phyloP scores from a whole-genome alignment of 1,284 basidiomycete species.

The Phaffia rhodozyma region DNA sequence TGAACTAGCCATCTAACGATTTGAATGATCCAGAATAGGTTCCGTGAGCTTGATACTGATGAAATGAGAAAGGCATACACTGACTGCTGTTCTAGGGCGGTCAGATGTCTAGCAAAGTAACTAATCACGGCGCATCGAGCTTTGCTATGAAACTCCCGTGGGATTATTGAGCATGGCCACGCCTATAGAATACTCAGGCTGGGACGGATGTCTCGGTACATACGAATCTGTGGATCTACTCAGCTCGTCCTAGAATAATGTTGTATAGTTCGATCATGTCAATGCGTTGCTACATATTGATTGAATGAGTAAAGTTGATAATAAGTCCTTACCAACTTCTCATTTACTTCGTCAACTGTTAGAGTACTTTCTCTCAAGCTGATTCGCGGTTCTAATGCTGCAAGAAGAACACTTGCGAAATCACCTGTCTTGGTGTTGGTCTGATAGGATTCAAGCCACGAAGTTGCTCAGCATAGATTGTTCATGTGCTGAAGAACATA shows the following conservation, averaged over 20 bases:
- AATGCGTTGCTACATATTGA: too few species aligned
- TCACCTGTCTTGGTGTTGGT: conserved; percentile 36
- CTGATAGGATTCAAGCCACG: not conserved
- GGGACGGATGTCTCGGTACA: conserved; percentile 27
- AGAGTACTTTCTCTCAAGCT: too few species aligned
- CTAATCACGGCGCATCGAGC: too few species aligned
- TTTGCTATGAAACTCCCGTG: not conserved
- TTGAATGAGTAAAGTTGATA: too few species aligned
- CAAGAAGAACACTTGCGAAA: too few species aligned
- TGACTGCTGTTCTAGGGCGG: conserved; percentile 7
- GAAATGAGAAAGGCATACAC: not conserved
- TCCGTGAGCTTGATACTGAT: not conserved
- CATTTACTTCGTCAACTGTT: too few species aligned
- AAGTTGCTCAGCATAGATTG: conserved; percentile 5
- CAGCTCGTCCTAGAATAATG: too few species aligned
- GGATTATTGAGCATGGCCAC: not conserved
- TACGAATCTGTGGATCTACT: too few species aligned
- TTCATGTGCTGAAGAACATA: conserved; percentile 6
- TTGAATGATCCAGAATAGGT: not conserved
- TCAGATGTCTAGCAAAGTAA: not conserved
- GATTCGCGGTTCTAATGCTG: too few species aligned
- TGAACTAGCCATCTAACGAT: conserved; percentile 63
- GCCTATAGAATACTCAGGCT: not conserved
- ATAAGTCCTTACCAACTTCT: too few species aligned
- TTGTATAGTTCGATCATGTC: too few species aligned